Base-by-base conservation (phyloP, 768 basidiomycete genomes). In the Mrakia frigida region DNA sequence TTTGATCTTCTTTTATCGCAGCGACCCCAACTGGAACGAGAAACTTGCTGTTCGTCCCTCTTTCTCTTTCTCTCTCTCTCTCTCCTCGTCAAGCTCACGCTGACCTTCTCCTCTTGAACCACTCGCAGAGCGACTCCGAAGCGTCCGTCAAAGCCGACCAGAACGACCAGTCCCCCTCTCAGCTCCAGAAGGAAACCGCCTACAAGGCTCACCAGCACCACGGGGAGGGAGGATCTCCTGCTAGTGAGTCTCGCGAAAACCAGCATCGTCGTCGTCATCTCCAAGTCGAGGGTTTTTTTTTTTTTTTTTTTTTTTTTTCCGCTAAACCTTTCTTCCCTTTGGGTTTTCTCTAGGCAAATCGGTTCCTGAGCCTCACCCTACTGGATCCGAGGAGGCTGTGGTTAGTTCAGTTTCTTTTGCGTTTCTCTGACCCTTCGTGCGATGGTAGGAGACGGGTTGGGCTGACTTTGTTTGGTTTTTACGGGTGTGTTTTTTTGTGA, bases 101-200 rank as follows among this genome's bases (percentile, higher is more conserved):
- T 21, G 35, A 9, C 63, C 7, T 50, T 59, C 65, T 33, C 33
- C 31, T 46, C 67, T 1, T 13, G n/a, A n/a, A n/a, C n/a, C n/a
- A 2, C 4, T 31, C 28, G 11, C 25, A 74, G 63, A 72, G 59
- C 33, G 76, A 73, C 41, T 72, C 71, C 14, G 76, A 77, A 56
- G 71, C 70, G n/a, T n/a, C 41, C 71, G 61, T 77, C 71, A 77
- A 73, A 35, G 76, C 70, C 60, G 70, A 72, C 37, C 50, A 50
- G 16, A 25, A 56, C 46, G n/a, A 46, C 35, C 14, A 67, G 23
- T 16, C 63, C 10, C 37, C 61, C 28, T 33, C 41, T 25, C 43
- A 77, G 35, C 70, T 77, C 14, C 76, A 77, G 65, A 43, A 77
- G 50, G 70, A 77, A 71, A 77, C 76, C 0, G 74, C 67, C 59